A percentile compares a stretch with the other conserved stretches of the same genome.
Evolutionary conservation across 345 rosid genomes (phyloP).

Genomic region (Chamaenerion angustifolium): DNA sequence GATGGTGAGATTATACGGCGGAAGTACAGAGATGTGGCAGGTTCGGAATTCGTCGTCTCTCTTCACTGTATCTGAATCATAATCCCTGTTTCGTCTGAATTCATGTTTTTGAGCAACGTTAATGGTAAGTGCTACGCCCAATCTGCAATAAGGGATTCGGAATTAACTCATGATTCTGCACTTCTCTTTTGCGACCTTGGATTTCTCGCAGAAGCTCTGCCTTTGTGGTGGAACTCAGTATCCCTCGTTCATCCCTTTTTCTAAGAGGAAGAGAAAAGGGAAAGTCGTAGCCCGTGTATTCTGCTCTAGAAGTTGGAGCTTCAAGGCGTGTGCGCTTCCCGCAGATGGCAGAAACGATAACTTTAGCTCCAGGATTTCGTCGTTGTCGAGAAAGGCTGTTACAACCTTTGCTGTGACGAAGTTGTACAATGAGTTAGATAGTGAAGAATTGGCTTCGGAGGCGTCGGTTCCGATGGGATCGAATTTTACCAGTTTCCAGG

Average conservation of each 20-base stretch:
- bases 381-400: conserved; percentile 19
- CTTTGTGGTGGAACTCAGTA: conserved; percentile 16
- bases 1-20: too few relatives aligned
- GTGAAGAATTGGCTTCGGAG: conserved; percentile 19
- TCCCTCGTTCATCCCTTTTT: conserved; percentile 9
- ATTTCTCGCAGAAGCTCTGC: conserved; percentile 11
- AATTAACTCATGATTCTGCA: conserved; percentile 20
- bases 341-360: conserved; percentile 10
- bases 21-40: too few relatives aligned
- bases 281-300: conserved; percentile 1
- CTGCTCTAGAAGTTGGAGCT: conserved; percentile 13
- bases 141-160: conserved; percentile 32
- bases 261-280: conserved; percentile 11
- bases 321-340: conserved; percentile 28
- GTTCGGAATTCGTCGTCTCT: neutral
- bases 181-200: conserved; percentile 18
- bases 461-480: conserved; percentile 29
- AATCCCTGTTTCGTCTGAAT: neutral
- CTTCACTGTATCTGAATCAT: neutral
- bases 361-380: conserved; percentile 18
- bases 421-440: conserved; percentile 37
- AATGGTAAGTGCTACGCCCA: conserved; percentile 2
- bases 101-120: conserved; percentile 20
- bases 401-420: conserved; percentile 26
- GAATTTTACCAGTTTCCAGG: conserved; percentile 43